phyloP scores from a whole-genome alignment of 495 filamentous ascomycete genomes.

The Clohesyomyces aquaticus region DNA sequence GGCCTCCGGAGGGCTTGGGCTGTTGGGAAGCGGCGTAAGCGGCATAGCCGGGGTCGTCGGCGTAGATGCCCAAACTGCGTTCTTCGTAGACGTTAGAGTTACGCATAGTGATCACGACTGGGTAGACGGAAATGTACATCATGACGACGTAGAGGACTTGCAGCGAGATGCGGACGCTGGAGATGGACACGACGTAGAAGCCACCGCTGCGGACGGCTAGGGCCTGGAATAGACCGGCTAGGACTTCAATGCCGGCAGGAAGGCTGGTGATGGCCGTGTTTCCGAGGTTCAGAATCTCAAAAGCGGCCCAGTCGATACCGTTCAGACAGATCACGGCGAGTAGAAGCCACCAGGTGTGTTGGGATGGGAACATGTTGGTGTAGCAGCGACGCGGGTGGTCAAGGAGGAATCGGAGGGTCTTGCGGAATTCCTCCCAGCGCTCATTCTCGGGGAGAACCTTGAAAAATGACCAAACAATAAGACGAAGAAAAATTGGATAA shows the following conservation, averaged over 20 bases:
- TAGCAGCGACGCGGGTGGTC: constrained; percentile 79
- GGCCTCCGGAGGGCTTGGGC: constrained; percentile 28
- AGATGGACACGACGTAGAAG: constrained; percentile 78
- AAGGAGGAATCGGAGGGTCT: constrained; percentile 79
- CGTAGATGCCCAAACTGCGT: constrained; percentile 69
- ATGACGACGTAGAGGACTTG: constrained; percentile 86
- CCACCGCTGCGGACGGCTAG: constrained; percentile 80
- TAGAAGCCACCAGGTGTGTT: constrained; percentile 80
- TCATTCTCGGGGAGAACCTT: constrained; percentile 52
- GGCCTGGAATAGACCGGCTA: constrained; percentile 85
- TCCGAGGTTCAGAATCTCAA: constrained; percentile 77
- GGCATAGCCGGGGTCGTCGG: constrained; percentile 50
- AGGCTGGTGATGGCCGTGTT: constrained; percentile 65
- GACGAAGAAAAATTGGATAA: constrained; percentile 76
- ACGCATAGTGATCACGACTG: constrained; percentile 62
- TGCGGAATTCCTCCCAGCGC: constrained; percentile 55
- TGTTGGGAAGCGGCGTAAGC: constrained; percentile 38
- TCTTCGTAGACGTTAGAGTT: constrained; percentile 58
- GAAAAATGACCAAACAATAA: constrained; percentile 71
- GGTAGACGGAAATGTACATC: constrained; percentile 73
- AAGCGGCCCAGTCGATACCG: constrained; percentile 78
- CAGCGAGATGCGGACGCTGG: constrained; percentile 69
- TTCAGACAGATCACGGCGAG: constrained; percentile 74
- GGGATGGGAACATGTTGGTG: constrained; percentile 78
- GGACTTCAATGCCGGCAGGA: constrained; percentile 61